phyloP scores from a whole-genome alignment of 371 early-diverging fungal genomes.

The Lichtheimia hyalospora region DNA sequence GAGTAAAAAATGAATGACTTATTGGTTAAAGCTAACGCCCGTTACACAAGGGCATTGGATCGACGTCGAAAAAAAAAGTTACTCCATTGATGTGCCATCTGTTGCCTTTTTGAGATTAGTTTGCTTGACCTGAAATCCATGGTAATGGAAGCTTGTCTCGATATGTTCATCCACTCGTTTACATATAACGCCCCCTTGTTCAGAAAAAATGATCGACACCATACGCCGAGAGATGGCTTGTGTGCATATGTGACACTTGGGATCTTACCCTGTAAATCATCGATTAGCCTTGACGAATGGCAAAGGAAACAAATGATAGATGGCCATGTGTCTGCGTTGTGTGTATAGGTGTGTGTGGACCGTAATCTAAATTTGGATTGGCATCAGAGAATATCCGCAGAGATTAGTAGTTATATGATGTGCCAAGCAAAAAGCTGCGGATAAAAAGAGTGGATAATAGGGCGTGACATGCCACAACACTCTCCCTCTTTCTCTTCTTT shows the following conservation, averaged over 20 bases:
- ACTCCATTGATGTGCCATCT: background rate
- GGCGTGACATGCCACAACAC: background rate
- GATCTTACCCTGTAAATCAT: too few relatives aligned
- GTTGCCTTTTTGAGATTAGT: background rate
- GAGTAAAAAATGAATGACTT: background rate
- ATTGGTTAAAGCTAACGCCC: background rate
- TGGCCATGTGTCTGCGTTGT: too few relatives aligned
- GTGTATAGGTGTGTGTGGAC: background rate
- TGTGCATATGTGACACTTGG: too few relatives aligned
- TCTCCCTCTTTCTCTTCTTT: background rate
- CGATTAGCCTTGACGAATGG: too few relatives aligned
- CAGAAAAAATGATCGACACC: too few relatives aligned
- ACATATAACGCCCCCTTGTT: too few relatives aligned
- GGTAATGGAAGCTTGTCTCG: slow-evolving; percentile 4
- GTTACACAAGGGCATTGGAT: background rate
- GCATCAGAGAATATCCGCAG: background rate
- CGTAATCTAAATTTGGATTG: slow-evolving; percentile 1
- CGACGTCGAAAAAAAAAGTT: background rate
- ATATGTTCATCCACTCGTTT: background rate
- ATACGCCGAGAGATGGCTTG: too few relatives aligned
- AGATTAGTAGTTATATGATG: background rate
- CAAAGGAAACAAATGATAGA: too few relatives aligned
- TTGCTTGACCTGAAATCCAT: background rate
- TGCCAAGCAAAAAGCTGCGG: slow-evolving; percentile 4
- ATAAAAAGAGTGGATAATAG: background rate